phyloP scores from a whole-genome alignment of 2,329 filamentous ascomycete species.

The Cladosporium sp. region DNA sequence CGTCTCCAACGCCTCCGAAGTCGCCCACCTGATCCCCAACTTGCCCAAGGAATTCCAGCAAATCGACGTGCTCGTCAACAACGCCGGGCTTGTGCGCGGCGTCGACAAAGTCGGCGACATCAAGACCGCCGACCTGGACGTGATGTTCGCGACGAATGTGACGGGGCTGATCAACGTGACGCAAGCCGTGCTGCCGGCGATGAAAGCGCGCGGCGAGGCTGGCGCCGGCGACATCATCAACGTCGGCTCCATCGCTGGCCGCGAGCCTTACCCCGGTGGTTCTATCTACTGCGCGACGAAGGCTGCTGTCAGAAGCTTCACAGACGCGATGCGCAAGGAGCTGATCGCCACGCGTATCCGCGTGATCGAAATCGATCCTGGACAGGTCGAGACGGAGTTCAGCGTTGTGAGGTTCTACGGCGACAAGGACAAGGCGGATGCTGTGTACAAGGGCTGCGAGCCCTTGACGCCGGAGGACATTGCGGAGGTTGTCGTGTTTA shows the following conservation, averaged over 20 bases:
- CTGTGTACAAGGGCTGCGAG: slow-evolving; percentile 78
- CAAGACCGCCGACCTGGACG: slow-evolving; percentile 68
- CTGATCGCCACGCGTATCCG: slow-evolving; percentile 73
- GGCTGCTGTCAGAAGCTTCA: slow-evolving; percentile 79
- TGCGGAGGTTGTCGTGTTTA: slow-evolving; percentile 83
- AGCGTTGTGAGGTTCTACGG: slow-evolving; percentile 82
- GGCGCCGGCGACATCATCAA: slow-evolving; percentile 93
- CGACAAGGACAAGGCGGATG: slow-evolving; percentile 82
- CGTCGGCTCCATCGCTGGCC: slow-evolving; percentile 83
- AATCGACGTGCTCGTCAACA: slow-evolving; percentile 88
- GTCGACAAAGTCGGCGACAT: slow-evolving; percentile 82
- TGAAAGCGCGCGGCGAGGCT: slow-evolving; percentile 61
- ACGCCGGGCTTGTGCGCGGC: slow-evolving; percentile 87
- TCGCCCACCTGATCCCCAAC: slow-evolving; percentile 63
- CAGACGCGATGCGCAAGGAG: slow-evolving; percentile 75
- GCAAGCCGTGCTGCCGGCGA: slow-evolving; percentile 78
- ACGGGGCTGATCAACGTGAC: slow-evolving; percentile 95
- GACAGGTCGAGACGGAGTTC: slow-evolving; percentile 92
- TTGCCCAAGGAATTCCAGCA: slow-evolving; percentile 77
- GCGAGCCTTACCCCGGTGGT: slow-evolving; percentile 77
- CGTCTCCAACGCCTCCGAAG: slow-evolving; percentile 71
- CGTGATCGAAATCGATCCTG: slow-evolving; percentile 83
- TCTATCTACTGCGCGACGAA: slow-evolving; percentile 93
- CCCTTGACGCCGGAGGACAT: slow-evolving; percentile 86
- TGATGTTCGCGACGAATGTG: slow-evolving; percentile 92